Evolutionary conservation across 805 yeast species (phyloP), one percentile per base, ranked within the genome.

Genomic region (Metschnikowia kunwiensis): DNA sequence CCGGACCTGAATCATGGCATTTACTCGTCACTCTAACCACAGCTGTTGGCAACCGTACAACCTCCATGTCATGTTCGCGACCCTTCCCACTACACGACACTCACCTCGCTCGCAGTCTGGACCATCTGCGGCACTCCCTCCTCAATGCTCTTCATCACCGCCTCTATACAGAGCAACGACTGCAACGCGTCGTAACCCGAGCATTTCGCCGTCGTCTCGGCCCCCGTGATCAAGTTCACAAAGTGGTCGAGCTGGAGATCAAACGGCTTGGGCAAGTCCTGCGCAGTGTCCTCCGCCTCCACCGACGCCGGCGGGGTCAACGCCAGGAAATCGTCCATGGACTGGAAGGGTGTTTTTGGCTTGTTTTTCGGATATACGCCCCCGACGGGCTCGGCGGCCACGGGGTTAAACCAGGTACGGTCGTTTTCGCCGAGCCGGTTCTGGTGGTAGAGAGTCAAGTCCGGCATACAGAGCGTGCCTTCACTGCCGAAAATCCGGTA

Each of bases 401-500:
- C 42, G 2, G 62, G 61, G 16, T 52, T 42, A 36, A 55, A 46
- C 67, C 67, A 61, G 10, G 62, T 46, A 22, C 55, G 46, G 16
- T 46, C 38, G 23, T 34, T 43, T 6, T 42, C 57, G 4, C 46
- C 40, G 14, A 43, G 38, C 14, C 39, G 36, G 12, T 52, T 30
- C 30, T 63, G 69, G 38, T 62, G 68, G 41, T 57, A 65, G 14
- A 65, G 46, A n/a, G 56, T 62, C 42, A 65, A 46, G 34, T 66
- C 72, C 1, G 72, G 72, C 3, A 66, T 54, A 3, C 68, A 63
- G 20, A 66, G 52, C 7, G 70, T 64, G 6, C 70, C 72, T 16
- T 55, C 42, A 16, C 58, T 49, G 5, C 72, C 72, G 45, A 66
- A 66, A 5, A 66, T 51, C 21, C 71, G 43, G 42, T 66, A 65